phyloP scores from a whole-genome alignment of 371 early-diverging fungal genomes.

The Umbelopsis sp. region DNA sequence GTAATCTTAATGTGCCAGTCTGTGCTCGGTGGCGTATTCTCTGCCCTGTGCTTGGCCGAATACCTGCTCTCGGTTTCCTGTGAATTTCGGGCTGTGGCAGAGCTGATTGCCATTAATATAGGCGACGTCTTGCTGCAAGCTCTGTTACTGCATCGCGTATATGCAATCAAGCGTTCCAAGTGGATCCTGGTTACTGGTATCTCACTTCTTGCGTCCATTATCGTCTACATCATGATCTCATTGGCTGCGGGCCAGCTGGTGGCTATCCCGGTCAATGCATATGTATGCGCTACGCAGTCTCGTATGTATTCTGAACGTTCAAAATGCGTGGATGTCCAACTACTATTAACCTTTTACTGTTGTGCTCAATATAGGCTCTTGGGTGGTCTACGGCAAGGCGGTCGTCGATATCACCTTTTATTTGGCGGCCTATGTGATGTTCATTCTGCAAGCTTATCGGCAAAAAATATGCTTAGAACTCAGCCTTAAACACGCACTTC shows the following conservation, averaged over 20 bases:
- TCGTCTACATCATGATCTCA: constrained; percentile 8
- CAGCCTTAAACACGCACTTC: neutral
- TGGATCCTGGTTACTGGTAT: neutral
- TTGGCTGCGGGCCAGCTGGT: neutral
- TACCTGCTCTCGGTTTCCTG: neutral
- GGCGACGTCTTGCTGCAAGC: neutral
- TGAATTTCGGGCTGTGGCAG: constrained; percentile 11
- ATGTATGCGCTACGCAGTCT: neutral
- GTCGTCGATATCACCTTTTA: neutral
- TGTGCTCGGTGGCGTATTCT: neutral
- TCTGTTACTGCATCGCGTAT: neutral
- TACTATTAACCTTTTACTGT: neutral
- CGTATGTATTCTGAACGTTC: neutral
- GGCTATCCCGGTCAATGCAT: neutral
- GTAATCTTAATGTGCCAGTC: neutral
- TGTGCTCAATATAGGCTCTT: neutral
- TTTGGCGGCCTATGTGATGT: neutral
- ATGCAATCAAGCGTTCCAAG: neutral
- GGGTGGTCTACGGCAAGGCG: neutral
- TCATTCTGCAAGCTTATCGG: neutral
- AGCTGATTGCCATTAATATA: neutral
- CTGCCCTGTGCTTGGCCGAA: neutral
- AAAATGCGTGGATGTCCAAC: too few relatives aligned
- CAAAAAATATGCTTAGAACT: neutral
- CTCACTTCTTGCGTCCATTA: neutral